Conservation (phyloP, 2,329 filamentous ascomycete species). For the Trichoderma cornu-damae region DNA sequence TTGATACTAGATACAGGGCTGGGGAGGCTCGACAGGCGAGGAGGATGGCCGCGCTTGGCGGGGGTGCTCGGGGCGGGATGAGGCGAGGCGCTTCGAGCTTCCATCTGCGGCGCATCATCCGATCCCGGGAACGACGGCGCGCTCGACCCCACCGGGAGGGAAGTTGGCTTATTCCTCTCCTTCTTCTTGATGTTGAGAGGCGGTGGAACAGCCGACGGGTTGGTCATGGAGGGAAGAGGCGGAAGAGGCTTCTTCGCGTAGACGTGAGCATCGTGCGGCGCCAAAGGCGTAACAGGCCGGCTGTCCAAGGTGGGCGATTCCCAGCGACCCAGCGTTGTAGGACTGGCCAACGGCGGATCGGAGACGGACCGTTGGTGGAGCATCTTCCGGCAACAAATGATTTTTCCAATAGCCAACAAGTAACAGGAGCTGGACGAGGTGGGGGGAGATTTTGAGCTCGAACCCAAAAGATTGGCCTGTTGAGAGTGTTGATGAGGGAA, state of each 20-base stretch:
- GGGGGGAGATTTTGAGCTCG: conserved; percentile 3
- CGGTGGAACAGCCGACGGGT: not conserved
- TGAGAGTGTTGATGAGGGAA: conserved; percentile 7
- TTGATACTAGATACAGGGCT: conserved; percentile 14
- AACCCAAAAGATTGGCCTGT: not conserved
- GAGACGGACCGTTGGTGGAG: conserved; percentile 7
- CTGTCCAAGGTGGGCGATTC: not conserved
- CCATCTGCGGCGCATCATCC: not conserved
- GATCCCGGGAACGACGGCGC: not conserved
- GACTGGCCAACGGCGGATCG: conserved; percentile 4
- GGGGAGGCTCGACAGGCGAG: not conserved
- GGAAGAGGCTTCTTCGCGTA: conserved; percentile 7
- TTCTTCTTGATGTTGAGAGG: conserved; percentile 18
- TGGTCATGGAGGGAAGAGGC: not conserved
- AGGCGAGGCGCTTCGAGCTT: conserved; percentile 7
- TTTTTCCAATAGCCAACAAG: not conserved
- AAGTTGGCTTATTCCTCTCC: not conserved
- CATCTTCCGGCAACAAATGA: not conserved
- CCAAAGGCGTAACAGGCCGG: conserved; percentile 1
- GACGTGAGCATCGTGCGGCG: conserved; percentile 1
- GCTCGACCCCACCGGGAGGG: not conserved
- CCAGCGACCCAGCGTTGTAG: not conserved
- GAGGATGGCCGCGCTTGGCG: not conserved
- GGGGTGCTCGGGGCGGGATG: not conserved
- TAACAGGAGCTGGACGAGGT: not conserved